Evolutionary conservation across 805 yeast species (phyloP).

Genomic region (Candida railenensis): DNA sequence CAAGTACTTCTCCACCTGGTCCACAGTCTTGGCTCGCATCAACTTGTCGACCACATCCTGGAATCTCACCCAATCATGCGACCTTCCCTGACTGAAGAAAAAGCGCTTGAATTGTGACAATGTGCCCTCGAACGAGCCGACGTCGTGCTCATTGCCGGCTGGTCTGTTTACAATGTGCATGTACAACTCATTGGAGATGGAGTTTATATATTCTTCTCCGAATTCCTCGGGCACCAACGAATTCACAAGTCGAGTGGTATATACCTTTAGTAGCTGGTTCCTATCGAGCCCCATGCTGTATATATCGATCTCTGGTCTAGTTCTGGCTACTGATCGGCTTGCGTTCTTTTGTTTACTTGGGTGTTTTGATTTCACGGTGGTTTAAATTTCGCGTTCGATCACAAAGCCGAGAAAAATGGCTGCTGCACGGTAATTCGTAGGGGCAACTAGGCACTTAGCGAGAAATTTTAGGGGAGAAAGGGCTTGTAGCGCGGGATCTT

Average conservation of each 20-base stretch:
- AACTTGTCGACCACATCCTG: constrained; percentile 29
- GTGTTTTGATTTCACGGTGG: background rate
- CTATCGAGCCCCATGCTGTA: constrained; percentile 26
- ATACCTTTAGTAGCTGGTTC: constrained; percentile 30
- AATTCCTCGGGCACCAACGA: constrained; percentile 36
- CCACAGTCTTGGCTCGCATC: constrained; percentile 22
- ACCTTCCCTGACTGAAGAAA: constrained; percentile 25
- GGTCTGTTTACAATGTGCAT: constrained; percentile 4
- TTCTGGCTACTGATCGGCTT: background rate
- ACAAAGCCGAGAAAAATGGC: background rate
- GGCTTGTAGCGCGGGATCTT: too few species aligned
- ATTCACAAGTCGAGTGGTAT: constrained; percentile 33
- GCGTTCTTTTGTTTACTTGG: background rate
- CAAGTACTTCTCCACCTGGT: constrained; percentile 36
- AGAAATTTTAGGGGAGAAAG: background rate
- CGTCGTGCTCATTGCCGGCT: constrained; percentile 7
- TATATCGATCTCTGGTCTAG: background rate
- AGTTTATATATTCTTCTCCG: constrained; percentile 32
- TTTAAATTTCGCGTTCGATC: constrained; percentile 3
- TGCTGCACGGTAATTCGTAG: background rate
- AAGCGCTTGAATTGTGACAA: constrained; percentile 19
- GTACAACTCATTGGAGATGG: constrained; percentile 29
- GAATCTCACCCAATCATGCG: constrained; percentile 33
- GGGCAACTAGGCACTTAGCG: background rate
- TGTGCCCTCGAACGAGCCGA: constrained; percentile 13